Conservation (phyloP, 106 monocot genomes). For the Posidonia australis region DNA sequence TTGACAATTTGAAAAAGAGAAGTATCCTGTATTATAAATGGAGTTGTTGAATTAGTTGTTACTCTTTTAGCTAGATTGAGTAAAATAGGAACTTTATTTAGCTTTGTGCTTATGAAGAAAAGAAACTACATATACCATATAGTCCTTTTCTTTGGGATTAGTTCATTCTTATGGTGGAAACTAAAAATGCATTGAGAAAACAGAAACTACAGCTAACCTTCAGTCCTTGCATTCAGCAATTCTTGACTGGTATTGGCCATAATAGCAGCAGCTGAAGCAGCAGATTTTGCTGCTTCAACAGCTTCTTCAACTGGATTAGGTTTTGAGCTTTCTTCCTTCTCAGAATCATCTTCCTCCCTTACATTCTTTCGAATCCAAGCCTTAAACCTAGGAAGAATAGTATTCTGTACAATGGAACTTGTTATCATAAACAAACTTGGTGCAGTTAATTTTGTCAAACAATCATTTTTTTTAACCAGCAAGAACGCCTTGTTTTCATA, state of each 20-base stretch:
- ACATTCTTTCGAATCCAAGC: slow-evolving; percentile 67
- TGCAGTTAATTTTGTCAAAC: background rate
- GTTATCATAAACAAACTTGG: background rate
- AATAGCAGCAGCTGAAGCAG: slow-evolving; percentile 69
- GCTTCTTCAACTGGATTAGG: slow-evolving; percentile 54
- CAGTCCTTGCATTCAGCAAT: slow-evolving; percentile 50
- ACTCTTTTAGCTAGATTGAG: too few species aligned
- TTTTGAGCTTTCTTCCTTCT: slow-evolving; percentile 30
- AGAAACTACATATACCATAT: too few species aligned
- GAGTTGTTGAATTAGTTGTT: too few species aligned
- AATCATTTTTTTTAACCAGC: background rate
- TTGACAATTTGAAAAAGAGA: background rate
- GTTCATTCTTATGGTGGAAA: too few species aligned
- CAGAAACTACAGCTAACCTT: slow-evolving; percentile 36
- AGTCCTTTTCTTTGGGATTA: too few species aligned
- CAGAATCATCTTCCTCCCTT: slow-evolving; percentile 40
- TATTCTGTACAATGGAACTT: slow-evolving; percentile 31
- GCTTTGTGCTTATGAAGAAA: too few species aligned
- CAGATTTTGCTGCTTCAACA: slow-evolving; percentile 73
- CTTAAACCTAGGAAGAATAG: slow-evolving; percentile 66
- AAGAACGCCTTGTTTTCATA: background rate
- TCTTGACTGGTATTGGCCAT: slow-evolving; percentile 84
- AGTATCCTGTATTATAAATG: background rate
- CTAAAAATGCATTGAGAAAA: background rate
- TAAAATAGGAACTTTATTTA: too few species aligned